phyloP scores from a whole-genome alignment of 192 early-diverging fungal genomes.

The Entomortierella chlamydospora region DNA sequence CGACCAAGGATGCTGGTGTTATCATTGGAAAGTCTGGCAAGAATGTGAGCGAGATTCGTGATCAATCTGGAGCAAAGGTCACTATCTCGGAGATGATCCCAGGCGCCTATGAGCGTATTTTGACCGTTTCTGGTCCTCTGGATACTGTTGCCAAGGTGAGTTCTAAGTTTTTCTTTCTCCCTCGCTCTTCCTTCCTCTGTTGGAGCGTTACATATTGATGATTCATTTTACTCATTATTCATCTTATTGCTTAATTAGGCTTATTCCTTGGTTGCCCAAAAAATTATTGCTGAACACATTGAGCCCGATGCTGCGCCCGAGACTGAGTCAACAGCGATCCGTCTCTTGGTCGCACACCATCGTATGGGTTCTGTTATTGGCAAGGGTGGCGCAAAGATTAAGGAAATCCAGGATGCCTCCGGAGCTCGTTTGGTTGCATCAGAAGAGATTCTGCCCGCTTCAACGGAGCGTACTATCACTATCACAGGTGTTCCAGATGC shows the following conservation, averaged over 20 bases:
- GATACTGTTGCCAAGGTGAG: conserved; percentile 75
- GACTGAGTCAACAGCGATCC: conserved; percentile 72
- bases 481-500: conserved; percentile 85
- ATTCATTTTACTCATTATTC: neutral
- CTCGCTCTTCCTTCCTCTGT: neutral
- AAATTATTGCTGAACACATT: conserved; percentile 76
- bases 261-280: conserved; percentile 81
- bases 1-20: conserved; percentile 86
- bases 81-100: conserved; percentile 90
- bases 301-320: conserved; percentile 60
- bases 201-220: neutral
- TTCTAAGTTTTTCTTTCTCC: neutral
- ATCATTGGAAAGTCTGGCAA: conserved; percentile 90
- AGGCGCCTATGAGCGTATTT: conserved; percentile 78
- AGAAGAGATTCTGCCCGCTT: conserved; percentile 90
- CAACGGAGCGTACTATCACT: conserved; percentile 90
- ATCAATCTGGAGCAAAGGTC: conserved; percentile 85
- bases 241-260: conserved; percentile 57
- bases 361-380: conserved; percentile 94
- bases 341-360: conserved; percentile 87
- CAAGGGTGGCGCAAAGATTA: conserved; percentile 88
- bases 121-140: conserved; percentile 79
- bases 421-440: conserved; percentile 85
- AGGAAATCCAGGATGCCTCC: conserved; percentile 90
- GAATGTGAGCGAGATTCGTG: conserved; percentile 92